A percentile compares a stretch with the other conserved stretches of the same genome.
Evolutionary conservation across 2,329 filamentous ascomycete species (phyloP).

Genomic region (Exophiala sideris): DNA sequence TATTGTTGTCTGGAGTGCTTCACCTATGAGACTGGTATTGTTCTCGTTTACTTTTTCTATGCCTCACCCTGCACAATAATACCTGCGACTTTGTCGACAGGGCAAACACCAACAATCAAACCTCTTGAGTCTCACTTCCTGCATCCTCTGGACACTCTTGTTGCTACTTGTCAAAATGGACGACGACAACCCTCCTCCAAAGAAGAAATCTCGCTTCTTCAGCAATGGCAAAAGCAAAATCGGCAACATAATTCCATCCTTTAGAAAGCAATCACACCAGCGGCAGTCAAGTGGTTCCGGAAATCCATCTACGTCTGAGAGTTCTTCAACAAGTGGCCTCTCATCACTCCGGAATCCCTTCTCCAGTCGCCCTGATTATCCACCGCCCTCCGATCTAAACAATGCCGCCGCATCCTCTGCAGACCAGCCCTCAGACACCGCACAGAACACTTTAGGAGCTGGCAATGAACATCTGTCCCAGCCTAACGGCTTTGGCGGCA

Average conservation of each 20-base stretch:
- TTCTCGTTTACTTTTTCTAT: not conserved
- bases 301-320: not conserved
- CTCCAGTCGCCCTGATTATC: too few species aligned
- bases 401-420: too few species aligned
- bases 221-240: slow-evolving; percentile 22
- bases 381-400: too few species aligned
- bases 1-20: too few species aligned
- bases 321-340: not conserved
- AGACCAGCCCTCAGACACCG: too few species aligned
- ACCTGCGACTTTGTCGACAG: not conserved
- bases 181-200: slow-evolving; percentile 22
- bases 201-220: slow-evolving; percentile 26
- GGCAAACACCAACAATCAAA: too few species aligned
- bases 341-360: too few species aligned
- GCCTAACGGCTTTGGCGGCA: too few species aligned
- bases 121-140: too few species aligned
- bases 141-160: not conserved
- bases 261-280: not conserved
- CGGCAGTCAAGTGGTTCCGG: not conserved
- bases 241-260: slow-evolving; percentile 17
- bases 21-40: not conserved
- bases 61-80: too few species aligned
- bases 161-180: slow-evolving; percentile 13
- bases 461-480: too few species aligned
- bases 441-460: too few species aligned